phyloP scores from a whole-genome alignment of 768 basidiomycete genomes.

The Tricholomella constricta region DNA sequence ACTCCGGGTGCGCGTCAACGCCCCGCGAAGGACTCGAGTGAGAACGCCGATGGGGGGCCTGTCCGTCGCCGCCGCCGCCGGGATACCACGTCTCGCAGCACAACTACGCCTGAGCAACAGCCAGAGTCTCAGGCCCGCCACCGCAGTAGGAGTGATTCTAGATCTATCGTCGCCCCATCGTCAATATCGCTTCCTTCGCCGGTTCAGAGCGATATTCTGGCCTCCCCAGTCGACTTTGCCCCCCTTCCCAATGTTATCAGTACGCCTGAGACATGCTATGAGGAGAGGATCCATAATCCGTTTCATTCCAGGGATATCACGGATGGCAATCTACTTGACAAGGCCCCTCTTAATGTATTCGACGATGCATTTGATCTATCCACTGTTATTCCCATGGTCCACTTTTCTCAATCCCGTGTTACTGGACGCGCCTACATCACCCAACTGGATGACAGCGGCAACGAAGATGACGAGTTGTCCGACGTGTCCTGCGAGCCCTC shows the following conservation, averaged over 20 bases:
- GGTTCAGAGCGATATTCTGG: constrained; percentile 11
- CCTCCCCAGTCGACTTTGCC: constrained; percentile 14
- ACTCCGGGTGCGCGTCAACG: constrained; percentile 79
- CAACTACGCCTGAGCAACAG: constrained; percentile 7
- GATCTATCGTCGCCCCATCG: not conserved
- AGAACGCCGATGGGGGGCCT: constrained; percentile 33
- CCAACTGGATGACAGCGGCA: constrained; percentile 23
- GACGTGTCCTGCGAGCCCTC: constrained; percentile 60
- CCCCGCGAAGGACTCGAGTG: constrained; percentile 41
- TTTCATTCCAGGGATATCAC: not conserved
- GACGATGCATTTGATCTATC: constrained; percentile 21
- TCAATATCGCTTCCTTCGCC: constrained; percentile 12
- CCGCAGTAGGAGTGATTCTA: constrained; percentile 8
- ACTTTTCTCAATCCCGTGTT: not conserved
- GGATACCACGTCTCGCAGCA: constrained; percentile 15
- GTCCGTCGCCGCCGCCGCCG: constrained; percentile 39
- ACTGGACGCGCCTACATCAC: constrained; percentile 11
- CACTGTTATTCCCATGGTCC: constrained; percentile 16
- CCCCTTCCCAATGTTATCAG: not conserved
- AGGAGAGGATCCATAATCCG: not conserved
- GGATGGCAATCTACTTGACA: not conserved
- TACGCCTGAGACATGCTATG: not conserved
- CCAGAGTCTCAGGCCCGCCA: not conserved
- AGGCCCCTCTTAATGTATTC: constrained; percentile 4
- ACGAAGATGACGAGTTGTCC: constrained; percentile 20